Conservation (phyloP, 805 yeast genomes). For the Grigorovia yakushimaensis region DNA sequence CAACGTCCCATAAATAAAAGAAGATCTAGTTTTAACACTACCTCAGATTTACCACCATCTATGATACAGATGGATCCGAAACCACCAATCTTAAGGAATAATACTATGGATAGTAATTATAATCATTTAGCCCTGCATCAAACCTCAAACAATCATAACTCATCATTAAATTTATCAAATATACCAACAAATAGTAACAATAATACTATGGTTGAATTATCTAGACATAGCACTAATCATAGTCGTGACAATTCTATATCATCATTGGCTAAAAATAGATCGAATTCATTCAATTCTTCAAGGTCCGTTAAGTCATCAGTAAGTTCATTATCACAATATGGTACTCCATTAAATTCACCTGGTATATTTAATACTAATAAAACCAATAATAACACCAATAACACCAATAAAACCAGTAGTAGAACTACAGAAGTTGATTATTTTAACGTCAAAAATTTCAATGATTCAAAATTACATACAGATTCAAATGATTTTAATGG, state of each 20-base stretch:
- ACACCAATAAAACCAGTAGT: slow-evolving; percentile 3
- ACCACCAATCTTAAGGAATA: slow-evolving; percentile 55
- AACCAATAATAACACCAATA: slow-evolving; percentile 1
- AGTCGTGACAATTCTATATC: slow-evolving; percentile 4
- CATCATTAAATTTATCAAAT: background rate
- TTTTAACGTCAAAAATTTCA: slow-evolving; percentile 7
- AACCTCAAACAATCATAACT: background rate
- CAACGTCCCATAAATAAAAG: slow-evolving; percentile 5
- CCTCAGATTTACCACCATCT: slow-evolving; percentile 47
- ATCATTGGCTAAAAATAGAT: slow-evolving; percentile 8
- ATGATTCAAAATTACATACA: background rate
- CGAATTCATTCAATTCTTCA: slow-evolving; percentile 25
- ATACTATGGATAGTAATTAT: slow-evolving; percentile 1
- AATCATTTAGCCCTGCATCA: background rate
- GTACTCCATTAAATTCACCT: slow-evolving; percentile 28
- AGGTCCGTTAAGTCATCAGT: slow-evolving; percentile 25
- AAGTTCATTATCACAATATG: slow-evolving; percentile 21
- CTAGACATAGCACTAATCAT: slow-evolving; percentile 7
- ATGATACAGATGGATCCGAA: slow-evolving; percentile 65
- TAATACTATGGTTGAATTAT: no score
- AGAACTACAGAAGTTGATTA: slow-evolving; percentile 15
- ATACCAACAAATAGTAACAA: no score
- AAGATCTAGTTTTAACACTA: slow-evolving; percentile 26
- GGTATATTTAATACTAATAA: slow-evolving; percentile 10
- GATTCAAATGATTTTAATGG: background rate